Conservation (phyloP, 2,329 filamentous ascomycete species). For the Aureobasidium sp. region DNA sequence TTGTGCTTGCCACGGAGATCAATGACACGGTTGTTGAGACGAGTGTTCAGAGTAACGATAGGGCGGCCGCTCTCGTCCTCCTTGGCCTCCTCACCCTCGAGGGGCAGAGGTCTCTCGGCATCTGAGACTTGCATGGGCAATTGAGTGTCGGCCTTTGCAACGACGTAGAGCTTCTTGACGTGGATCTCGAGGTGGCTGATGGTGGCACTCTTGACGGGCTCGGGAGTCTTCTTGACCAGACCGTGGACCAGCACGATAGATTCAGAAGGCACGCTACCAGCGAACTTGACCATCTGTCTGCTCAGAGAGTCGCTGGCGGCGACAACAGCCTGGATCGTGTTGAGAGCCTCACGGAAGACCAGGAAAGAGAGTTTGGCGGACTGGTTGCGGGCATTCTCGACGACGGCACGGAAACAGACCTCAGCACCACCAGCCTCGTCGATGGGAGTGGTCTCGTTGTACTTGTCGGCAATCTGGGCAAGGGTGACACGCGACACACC, state of each 20-base stretch:
- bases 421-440: slow-evolving; percentile 39
- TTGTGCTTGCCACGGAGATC: slow-evolving; percentile 88
- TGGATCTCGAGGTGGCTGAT: slow-evolving; percentile 80
- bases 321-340: slow-evolving; percentile 76
- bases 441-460: slow-evolving; percentile 50
- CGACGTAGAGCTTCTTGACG: slow-evolving; percentile 74
- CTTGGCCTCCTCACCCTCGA: slow-evolving; percentile 42
- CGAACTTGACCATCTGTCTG: slow-evolving; percentile 95
- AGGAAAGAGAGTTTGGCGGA: slow-evolving; percentile 87
- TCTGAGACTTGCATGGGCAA: slow-evolving; percentile 54
- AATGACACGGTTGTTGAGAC: slow-evolving; percentile 86
- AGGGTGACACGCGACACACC: slow-evolving; percentile 53
- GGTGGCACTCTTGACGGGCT: slow-evolving; percentile 80
- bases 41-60: slow-evolving; percentile 72
- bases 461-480: slow-evolving; percentile 53
- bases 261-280: slow-evolving; percentile 65
- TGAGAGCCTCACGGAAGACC: slow-evolving; percentile 68
- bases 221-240: slow-evolving; percentile 69
- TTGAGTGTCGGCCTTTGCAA: slow-evolving; percentile 56
- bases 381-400: slow-evolving; percentile 83
- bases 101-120: slow-evolving; percentile 44
- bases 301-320: slow-evolving; percentile 54
- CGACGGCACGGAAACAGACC: slow-evolving; percentile 69
- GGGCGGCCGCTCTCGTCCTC: slow-evolving; percentile 52
- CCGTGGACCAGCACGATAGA: slow-evolving; percentile 78